Base-by-base conservation (phyloP, 2,329 filamentous ascomycete genomes). In the Phoma sp. region DNA sequence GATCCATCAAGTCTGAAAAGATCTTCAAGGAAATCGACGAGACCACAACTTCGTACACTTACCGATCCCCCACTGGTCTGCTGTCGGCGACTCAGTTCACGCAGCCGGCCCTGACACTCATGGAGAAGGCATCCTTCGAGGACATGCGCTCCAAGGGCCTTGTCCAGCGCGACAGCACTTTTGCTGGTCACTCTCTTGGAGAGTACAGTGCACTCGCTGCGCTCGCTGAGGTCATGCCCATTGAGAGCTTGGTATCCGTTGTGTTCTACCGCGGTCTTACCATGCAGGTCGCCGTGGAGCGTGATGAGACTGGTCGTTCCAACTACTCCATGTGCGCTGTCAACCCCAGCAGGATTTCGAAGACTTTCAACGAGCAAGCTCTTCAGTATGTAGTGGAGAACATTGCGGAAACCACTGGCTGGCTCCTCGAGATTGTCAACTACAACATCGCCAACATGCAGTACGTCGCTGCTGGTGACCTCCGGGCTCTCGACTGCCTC, bases 301-400 rank as follows among this genome's bases (percentile, higher is more conserved):
- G 95, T 74, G 95, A 99, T 75, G 93, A 89, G 54, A 82, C 86
- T 61, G 95, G 95, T 30, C 90, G 95, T 51, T 97, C 93, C 66
- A 98, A 98, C 83, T 99, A 99, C 83, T 93, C 91, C 59, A 99
- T 99, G 95, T 97, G 93, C 76, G 95, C 95, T 52, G 93, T 99
- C 78, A 99, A 99, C 81, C 95, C 95, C 29, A 96, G 92, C 82
- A 89, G 95, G 62, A 97, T 99, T 76, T 96, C 91, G 72, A 96
- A 96, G 85, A 97, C 92, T 1, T 99, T 99, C 84, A 97, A 96
- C 79, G 95, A 99, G 79, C 90, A 95, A 75, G 95, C 95, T 34
- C 84, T 99, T 61, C 93, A 96, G 74, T 99, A 96, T 72, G 92
- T 99, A 30, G 93, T 98, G 20, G 91, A 92, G 83, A 96, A 92